Conservation (phyloP, 129 eudicot genomes). For the Lactuca sativa region DNA sequence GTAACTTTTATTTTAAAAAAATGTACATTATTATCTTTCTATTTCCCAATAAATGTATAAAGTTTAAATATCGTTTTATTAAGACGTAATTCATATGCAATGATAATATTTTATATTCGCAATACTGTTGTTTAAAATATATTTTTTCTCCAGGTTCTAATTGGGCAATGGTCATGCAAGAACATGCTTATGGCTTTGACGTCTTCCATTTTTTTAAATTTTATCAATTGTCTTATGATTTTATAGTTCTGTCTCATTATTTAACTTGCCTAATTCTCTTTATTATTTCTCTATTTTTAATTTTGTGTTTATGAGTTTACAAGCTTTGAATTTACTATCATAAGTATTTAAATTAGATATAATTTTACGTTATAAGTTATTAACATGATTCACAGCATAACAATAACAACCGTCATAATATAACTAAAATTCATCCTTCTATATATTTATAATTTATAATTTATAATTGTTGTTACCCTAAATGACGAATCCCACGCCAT, state of each 20-base stretch:
- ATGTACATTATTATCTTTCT: no score
- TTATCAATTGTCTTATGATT: neutral
- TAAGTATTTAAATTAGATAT: no score
- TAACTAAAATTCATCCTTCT: neutral
- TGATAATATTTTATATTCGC: neutral
- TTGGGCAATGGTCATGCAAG: neutral
- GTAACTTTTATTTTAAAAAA: no score
- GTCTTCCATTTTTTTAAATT: neutral
- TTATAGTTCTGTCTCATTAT: no score
- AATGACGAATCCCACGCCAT: neutral
- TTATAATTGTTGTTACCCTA: neutral
- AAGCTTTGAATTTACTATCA: no score
- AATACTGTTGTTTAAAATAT: no score
- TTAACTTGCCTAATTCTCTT: no score
- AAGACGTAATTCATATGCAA: no score
- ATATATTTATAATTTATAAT: neutral
- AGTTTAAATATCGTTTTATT: no score
- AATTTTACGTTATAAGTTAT: neutral
- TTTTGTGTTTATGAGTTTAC: no score
- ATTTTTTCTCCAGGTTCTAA: neutral
- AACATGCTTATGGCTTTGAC: neutral
- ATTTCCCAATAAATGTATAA: neutral
- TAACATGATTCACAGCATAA: neutral
- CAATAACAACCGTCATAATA: neutral
- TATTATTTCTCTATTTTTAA: no score